These are phyloP conservation scores for Rossbeevera mucosa DNA, from an alignment of 768 basidiomycete genomes.

Conservation along the genomic window DNA sequence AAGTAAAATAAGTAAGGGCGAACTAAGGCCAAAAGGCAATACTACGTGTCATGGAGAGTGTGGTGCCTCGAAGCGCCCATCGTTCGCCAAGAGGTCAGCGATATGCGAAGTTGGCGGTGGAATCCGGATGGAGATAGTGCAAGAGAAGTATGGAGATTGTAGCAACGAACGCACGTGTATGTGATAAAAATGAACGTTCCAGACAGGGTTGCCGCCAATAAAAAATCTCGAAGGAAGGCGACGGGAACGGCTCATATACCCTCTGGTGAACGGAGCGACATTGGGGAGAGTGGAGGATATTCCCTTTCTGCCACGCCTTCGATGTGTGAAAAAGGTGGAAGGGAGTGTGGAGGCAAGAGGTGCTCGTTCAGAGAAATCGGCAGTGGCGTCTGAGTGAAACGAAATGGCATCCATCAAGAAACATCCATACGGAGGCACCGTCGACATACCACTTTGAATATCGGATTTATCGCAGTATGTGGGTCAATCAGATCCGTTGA, in stretches of 20 bases:
- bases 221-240: conserved; percentile 23
- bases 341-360: conserved; percentile 41
- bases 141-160: conserved; percentile 23
- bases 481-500: conserved; percentile 58
- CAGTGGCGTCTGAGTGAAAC: conserved; percentile 45
- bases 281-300: conserved; percentile 66
- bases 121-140: conserved; percentile 28
- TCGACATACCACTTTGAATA: conserved; percentile 83
- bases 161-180: conserved; percentile 28
- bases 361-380: conserved; percentile 40
- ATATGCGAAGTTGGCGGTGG: conserved; percentile 7
- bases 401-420: conserved; percentile 6
- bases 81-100: conserved; percentile 18
- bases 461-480: conserved; percentile 74
- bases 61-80: conserved; percentile 1
- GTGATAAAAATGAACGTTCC: conserved; percentile 26
- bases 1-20: conserved; percentile 28
- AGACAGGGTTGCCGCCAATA: conserved; percentile 17
- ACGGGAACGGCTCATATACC: conserved; percentile 30
- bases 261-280: conserved; percentile 60
- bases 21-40: conserved; percentile 17
- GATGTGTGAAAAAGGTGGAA: conserved; percentile 77
- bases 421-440: not conserved
- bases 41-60: conserved; percentile 12
- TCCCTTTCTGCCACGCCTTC: conserved; percentile 82